phyloP scores from a whole-genome alignment of 2,329 filamentous ascomycete species.

The Cadophora malorum region DNA sequence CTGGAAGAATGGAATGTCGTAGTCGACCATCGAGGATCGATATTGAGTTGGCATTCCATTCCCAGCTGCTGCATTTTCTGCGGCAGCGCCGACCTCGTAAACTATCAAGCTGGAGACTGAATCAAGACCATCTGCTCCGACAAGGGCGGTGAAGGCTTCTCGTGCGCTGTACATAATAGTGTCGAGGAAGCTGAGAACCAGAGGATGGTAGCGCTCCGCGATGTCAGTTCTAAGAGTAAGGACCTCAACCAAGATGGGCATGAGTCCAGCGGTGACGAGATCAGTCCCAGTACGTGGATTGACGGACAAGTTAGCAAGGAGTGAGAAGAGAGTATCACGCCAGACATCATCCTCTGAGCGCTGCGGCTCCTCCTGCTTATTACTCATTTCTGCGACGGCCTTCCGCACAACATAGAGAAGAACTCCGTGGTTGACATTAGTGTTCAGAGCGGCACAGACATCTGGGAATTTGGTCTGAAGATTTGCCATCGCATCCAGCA shows the following conservation, averaged over 20 bases:
- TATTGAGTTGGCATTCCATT: constrained; percentile 74
- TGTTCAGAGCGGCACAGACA: constrained; percentile 87
- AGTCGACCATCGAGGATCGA: constrained; percentile 86
- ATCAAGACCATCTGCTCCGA: constrained; percentile 83
- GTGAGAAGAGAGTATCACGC: constrained; percentile 87
- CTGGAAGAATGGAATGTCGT: constrained; percentile 89
- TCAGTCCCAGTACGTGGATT: constrained; percentile 78
- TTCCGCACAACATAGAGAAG: constrained; percentile 92
- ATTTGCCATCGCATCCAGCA: constrained; percentile 86
- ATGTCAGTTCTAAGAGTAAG: constrained; percentile 81
- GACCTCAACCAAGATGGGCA: constrained; percentile 89
- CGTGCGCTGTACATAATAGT: constrained; percentile 84
- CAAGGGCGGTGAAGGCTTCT: constrained; percentile 83
- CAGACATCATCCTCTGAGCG: constrained; percentile 81
- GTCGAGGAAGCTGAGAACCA: constrained; percentile 86
- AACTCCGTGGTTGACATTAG: constrained; percentile 95
- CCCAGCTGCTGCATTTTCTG: constrained; percentile 69
- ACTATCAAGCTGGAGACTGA: constrained; percentile 88
- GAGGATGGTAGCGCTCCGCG: constrained; percentile 83
- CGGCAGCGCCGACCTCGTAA: constrained; percentile 75
- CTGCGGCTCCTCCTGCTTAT: constrained; percentile 64
- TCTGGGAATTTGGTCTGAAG: constrained; percentile 80
- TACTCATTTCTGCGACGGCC: constrained; percentile 81
- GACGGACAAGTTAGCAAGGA: constrained; percentile 81
- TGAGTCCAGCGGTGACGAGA: constrained; percentile 86